Base-by-base conservation (phyloP, 2,329 filamentous ascomycete genomes). In the Venturia effusa region DNA sequence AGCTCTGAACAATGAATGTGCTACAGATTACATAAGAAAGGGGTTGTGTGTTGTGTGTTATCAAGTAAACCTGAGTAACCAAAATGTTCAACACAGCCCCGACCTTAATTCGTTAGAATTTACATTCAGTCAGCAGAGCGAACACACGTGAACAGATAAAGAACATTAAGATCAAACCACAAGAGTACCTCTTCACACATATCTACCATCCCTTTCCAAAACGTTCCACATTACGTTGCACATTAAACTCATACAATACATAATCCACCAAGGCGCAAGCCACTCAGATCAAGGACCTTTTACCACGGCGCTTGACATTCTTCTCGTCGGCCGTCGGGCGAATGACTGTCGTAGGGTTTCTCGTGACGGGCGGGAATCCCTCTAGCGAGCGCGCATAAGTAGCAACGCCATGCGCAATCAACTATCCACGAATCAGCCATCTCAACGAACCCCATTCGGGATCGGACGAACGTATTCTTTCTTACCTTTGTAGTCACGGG, bases 401-500 rank as follows among this genome's bases (percentile, higher is more conserved):
- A 2, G 73, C 73, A 10, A 76, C 73, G 54, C 71, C 66, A 51
- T 69, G 70, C 48, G 74, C 74, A 66, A 76, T 73, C 59, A 75
- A 71, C 72, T 74, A 10, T 57, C 62, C 67, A 66, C 32, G 45
- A 24, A 59, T 43, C 41, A 40, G 11, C 8, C 7, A 13, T 34
- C 3, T 54, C 22, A 34, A 19, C n/a, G n/a, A 3, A 27, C 43
- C 24, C 61, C 7, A 39, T n/a, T 4, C n/a, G 4, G 10, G 39
- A 48, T n/a, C n/a, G 13, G 59, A 64, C 11, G 15, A 17, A 10
- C 8, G 17, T n/a, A n/a, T n/a, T n/a, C n/a, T n/a, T n/a, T n/a
- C 39, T 74, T 41, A 67, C 72, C 65, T 71, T 74, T 1, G 74
- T 74, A 65, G 76, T 76, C 30, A 75, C 69, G 37, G 75, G 65